These are phyloP conservation scores for Candida berthetii DNA, from an alignment of 805 yeast genomes.

Conservation along the genomic window DNA sequence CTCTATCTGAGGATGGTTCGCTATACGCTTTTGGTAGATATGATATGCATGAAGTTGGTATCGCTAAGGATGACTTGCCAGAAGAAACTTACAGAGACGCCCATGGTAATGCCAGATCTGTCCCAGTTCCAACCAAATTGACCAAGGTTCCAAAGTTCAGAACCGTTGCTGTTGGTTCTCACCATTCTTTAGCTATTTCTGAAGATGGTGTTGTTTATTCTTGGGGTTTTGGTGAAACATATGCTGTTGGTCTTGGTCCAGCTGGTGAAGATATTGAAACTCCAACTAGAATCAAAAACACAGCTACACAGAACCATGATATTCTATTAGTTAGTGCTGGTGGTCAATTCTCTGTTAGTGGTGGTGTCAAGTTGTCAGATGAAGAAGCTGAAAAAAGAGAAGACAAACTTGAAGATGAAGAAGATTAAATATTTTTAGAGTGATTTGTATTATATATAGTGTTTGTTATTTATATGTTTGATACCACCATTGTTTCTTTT, in stretches of 20 bases:
- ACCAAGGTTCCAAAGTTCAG: slow-evolving; percentile 49
- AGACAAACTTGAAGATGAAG: slow-evolving; percentile 48
- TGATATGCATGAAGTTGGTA: slow-evolving; percentile 92
- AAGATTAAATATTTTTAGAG: slow-evolving; percentile 32
- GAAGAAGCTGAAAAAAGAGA: slow-evolving; percentile 36
- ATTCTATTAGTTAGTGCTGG: slow-evolving; percentile 83
- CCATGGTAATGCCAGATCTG: slow-evolving; percentile 74
- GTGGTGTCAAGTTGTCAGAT: slow-evolving; percentile 49
- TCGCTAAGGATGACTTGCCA: slow-evolving; percentile 61
- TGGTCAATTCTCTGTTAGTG: slow-evolving; percentile 91
- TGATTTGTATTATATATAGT: no score
- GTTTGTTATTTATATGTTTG: no score
- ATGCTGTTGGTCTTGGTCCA: slow-evolving; percentile 93
- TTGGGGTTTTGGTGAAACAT: slow-evolving; percentile 98
- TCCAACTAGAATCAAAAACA: slow-evolving; percentile 88
- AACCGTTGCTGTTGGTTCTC: slow-evolving; percentile 77
- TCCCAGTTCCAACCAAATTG: slow-evolving; percentile 79
- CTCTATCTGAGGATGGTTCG: slow-evolving; percentile 66
- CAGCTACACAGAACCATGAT: slow-evolving; percentile 81
- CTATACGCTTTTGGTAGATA: slow-evolving; percentile 84
- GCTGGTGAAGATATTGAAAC: slow-evolving; percentile 76
- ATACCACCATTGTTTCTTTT: no score
- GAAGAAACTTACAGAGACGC: slow-evolving; percentile 68
- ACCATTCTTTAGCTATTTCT: slow-evolving; percentile 84
- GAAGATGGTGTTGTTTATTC: slow-evolving; percentile 81